Evolutionary conservation across 495 filamentous ascomycete genomes (phyloP).

Genomic region (Copromyces sp.): DNA sequence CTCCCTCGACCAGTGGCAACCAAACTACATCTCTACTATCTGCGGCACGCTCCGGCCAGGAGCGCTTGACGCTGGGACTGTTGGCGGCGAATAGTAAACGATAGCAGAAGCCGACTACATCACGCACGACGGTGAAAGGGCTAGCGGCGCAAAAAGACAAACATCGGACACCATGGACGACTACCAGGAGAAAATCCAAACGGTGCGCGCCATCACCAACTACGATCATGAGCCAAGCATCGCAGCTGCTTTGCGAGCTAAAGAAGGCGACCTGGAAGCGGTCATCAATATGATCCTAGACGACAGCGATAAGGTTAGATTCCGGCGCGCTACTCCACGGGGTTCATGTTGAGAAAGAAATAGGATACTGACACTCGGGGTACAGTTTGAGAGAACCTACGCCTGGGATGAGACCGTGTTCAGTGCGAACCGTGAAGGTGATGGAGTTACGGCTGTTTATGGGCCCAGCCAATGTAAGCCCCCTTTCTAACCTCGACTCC

Average conservation of each 20-base stretch:
- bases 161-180: not conserved
- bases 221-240: conserved; percentile 4
- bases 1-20: not conserved
- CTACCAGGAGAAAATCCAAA: conserved; percentile 5
- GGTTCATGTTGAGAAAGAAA: not conserved
- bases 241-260: conserved; percentile 18
- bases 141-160: not conserved
- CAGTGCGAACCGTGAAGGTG: conserved; percentile 34
- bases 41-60: not conserved
- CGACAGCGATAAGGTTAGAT: conserved; percentile 27
- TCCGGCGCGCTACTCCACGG: not conserved
- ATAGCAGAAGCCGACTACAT: not conserved
- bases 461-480: not conserved
- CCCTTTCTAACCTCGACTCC: not conserved
- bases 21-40: not conserved
- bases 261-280: conserved; percentile 32
- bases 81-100: not conserved
- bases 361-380: conserved; percentile 7
- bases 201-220: conserved; percentile 9
- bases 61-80: not conserved
- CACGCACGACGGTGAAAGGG: not conserved
- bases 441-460: not conserved
- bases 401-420: conserved; percentile 41
- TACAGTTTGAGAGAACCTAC: conserved; percentile 25
- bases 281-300: conserved; percentile 39